Evolutionary conservation across 768 basidiomycete species (phyloP).

Genomic region (Gyrodon lividus): DNA sequence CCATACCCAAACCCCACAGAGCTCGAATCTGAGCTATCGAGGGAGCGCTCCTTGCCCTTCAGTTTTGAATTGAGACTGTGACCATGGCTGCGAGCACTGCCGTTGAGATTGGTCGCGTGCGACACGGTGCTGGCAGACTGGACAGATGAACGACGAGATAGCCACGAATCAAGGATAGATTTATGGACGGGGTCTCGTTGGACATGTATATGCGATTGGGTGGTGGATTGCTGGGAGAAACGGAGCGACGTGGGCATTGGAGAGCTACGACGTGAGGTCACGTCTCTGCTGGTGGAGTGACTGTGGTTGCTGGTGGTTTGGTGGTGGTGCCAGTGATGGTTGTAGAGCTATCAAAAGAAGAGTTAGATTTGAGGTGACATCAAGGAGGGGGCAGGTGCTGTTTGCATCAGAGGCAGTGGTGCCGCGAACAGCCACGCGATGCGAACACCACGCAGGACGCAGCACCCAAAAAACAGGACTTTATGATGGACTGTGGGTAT

Average conservation of each 20-base stretch:
- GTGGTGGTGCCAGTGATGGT: constrained; percentile 7
- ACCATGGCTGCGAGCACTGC: background rate
- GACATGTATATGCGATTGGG: background rate
- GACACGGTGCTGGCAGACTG: constrained; percentile 5
- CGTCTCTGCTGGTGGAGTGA: background rate
- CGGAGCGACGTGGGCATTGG: constrained; percentile 19
- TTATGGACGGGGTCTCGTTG: constrained; percentile 1
- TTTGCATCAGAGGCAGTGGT: constrained; percentile 22
- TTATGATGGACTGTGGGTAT: background rate
- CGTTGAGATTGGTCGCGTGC: background rate
- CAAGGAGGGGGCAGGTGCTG: constrained; percentile 1
- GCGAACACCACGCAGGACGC: background rate
- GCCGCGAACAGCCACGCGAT: constrained; percentile 15
- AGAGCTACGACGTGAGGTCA: background rate
- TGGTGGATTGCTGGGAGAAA: constrained; percentile 12
- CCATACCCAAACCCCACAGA: constrained; percentile 4
- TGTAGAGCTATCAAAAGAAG: constrained; percentile 12
- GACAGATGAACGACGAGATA: constrained; percentile 20
- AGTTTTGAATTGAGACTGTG: background rate
- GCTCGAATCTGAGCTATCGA: constrained; percentile 6
- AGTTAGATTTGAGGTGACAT: constrained; percentile 9
- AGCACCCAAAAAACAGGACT: background rate
- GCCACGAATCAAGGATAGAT: constrained; percentile 18
- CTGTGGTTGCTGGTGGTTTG: background rate
- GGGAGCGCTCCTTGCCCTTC: constrained; percentile 21